Evolutionary conservation across 2,329 filamentous ascomycete species (phyloP), one percentile per base, ranked within the genome.

Genomic region (Fusarium xyrophilum): DNA sequence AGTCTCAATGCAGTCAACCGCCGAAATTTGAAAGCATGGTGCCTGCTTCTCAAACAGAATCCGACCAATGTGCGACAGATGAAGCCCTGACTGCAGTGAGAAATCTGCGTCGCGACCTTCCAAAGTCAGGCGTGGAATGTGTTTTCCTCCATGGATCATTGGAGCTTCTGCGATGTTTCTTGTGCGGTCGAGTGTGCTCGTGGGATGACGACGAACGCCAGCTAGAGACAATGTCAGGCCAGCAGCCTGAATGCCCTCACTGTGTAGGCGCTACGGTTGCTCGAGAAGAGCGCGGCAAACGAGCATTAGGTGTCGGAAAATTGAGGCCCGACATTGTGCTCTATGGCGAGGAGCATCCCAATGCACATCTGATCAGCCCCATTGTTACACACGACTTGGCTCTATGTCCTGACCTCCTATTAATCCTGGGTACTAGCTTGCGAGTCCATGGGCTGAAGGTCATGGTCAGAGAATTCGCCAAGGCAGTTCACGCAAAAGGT

Each of bases 111-210:
- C 70, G 73, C 25, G 75, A 79, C 40, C 62, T 71, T 7, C 71
- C 75, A 7, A 73, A 71, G 11, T 79, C 78, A 2, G 86, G 86
- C 0, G 86, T 88, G 2, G 86, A 88, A 70, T 89, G 88, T 56
- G 90, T 93, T n/a, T 90, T 88, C 57, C 82, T 93, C 2, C 90
- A 92, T 73, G 90, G 90, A 10, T 90, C 89, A n/a, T 78, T 93
- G 7, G 83, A 87, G 55, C 80, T 82, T 33, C 81, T 93, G 6
- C 82, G 90, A 35, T 93, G 90, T 73, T 88, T 88, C 58, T 81
- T 86, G 1, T 90, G 88, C 63, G 83, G 83, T 1, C 83, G 83
- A 40, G 81, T 86, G 7, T 85, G 83, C 40, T 82, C 84, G 4
- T 90, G 88, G 88, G 87, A 89, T 54, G 84, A 87, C 25, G 81